Percentiles rank a stretch among this genome's conserved stretches.
phyloP scores from a whole-genome alignment of 2,329 filamentous ascomycete species.

The Lecanicillium sp. region DNA sequence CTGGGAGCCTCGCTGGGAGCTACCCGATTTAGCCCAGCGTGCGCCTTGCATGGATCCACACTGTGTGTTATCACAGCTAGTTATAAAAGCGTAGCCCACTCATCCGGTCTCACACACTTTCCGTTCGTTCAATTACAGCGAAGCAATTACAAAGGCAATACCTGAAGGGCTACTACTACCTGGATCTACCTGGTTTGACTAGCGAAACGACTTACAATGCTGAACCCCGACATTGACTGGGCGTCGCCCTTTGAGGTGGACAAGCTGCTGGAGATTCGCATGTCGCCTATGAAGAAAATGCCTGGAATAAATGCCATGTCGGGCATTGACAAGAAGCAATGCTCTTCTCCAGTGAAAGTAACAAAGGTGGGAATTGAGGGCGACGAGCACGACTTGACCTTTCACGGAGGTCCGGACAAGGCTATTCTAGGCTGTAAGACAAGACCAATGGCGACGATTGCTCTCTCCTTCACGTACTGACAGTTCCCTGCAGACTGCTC shows the following conservation, averaged over 20 bases:
- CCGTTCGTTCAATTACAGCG: too few species aligned
- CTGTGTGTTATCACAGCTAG: too few species aligned
- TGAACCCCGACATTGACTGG: conserved; percentile 24
- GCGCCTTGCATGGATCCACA: too few species aligned
- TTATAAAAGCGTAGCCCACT: too few species aligned
- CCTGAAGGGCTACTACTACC: too few species aligned
- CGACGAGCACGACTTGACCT: conserved; percentile 55
- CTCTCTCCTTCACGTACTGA: neutral
- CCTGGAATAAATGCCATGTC: conserved; percentile 41
- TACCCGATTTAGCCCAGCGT: too few species aligned
- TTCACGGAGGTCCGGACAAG: conserved; percentile 57
- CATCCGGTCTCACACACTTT: too few species aligned
- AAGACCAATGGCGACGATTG: neutral
- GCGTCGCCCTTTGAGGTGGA: conserved; percentile 37
- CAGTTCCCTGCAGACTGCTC: conserved; percentile 42
- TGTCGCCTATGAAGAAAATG: conserved; percentile 48
- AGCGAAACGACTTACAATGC: conserved; percentile 8
- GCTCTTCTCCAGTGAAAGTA: conserved; percentile 36
- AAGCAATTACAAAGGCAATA: too few species aligned
- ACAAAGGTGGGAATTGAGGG: conserved; percentile 42
- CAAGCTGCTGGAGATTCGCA: conserved; percentile 47
- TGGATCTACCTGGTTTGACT: too few species aligned
- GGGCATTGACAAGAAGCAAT: conserved; percentile 47
- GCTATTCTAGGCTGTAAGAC: conserved; percentile 50
- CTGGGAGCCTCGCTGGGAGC: too few species aligned